phyloP scores from a whole-genome alignment of 129 eudicot species.

The Flaveria brownii region DNA sequence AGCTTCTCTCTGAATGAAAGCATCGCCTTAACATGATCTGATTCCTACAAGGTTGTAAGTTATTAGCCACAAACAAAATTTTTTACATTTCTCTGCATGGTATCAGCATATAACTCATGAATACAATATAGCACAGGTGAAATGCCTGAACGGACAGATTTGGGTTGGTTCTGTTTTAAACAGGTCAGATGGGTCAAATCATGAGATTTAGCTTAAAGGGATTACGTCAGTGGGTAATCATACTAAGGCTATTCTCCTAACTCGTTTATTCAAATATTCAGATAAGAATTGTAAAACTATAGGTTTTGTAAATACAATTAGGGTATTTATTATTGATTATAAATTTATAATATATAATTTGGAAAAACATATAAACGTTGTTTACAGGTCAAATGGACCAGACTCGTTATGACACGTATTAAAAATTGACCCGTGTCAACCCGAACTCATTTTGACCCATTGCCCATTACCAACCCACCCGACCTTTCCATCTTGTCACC shows the following conservation, averaged over 20 bases:
- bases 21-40: conserved; percentile 64
- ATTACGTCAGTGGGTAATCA: background rate
- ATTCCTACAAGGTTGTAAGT: conserved; percentile 41
- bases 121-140: background rate
- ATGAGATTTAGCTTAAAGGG: background rate
- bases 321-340: background rate
- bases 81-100: conserved; percentile 6
- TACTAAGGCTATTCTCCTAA: background rate
- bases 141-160: background rate
- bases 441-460: background rate
- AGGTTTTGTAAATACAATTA: background rate
- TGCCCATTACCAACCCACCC: background rate
- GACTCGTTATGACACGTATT: background rate
- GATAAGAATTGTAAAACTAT: background rate
- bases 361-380: background rate
- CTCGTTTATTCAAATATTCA: background rate
- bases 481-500: background rate
- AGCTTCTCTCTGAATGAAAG: conserved; percentile 76
- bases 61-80: conserved; percentile 16
- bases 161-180: background rate
- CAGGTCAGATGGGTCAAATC: background rate
- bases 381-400: background rate
- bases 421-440: background rate
- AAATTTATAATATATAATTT: background rate
- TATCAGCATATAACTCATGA: background rate